These are phyloP conservation scores for Pulveroboletus sp. DNA, from an alignment of 768 basidiomycete genomes.

Conservation along the genomic window DNA sequence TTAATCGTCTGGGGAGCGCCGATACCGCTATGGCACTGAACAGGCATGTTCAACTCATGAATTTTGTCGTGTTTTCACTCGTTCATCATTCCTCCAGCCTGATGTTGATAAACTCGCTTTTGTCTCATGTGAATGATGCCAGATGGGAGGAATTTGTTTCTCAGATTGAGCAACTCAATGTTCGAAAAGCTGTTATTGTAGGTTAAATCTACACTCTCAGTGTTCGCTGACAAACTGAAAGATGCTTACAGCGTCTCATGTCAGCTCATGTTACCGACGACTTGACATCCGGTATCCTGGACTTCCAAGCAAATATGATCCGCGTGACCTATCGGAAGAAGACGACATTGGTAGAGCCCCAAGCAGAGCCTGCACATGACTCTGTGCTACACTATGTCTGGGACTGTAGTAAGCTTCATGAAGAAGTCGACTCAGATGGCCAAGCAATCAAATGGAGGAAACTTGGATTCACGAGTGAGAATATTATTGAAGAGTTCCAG, in stretches of 20 bases:
- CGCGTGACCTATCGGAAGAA: conserved; percentile 79
- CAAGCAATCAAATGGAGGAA: conserved; percentile 65
- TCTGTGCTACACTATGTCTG: conserved; percentile 65
- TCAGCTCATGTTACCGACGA: conserved; percentile 77
- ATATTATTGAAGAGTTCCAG: conserved; percentile 69
- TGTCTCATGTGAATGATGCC: conserved; percentile 72
- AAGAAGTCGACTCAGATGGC: conserved; percentile 48
- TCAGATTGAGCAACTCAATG: conserved; percentile 71
- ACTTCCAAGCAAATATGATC: conserved; percentile 84
- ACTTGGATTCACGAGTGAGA: conserved; percentile 75
- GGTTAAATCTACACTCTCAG: conserved; percentile 30
- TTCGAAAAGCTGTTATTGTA: conserved; percentile 79
- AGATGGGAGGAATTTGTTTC: conserved; percentile 77
- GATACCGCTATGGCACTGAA: conserved; percentile 84
- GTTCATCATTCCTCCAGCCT: conserved; percentile 46
- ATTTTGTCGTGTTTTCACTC: background rate
- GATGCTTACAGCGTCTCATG: conserved; percentile 63
- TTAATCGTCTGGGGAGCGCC: conserved; percentile 70
- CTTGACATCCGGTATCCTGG: conserved; percentile 75
- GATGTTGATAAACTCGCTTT: conserved; percentile 84
- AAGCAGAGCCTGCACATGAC: conserved; percentile 54
- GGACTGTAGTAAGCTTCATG: conserved; percentile 53
- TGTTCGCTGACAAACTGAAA: conserved; percentile 9
- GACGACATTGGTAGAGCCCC: conserved; percentile 70
- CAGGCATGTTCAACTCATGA: conserved; percentile 44